phyloP scores from a whole-genome alignment of 139 green algal genomes.

The Choricystis sp. region DNA sequence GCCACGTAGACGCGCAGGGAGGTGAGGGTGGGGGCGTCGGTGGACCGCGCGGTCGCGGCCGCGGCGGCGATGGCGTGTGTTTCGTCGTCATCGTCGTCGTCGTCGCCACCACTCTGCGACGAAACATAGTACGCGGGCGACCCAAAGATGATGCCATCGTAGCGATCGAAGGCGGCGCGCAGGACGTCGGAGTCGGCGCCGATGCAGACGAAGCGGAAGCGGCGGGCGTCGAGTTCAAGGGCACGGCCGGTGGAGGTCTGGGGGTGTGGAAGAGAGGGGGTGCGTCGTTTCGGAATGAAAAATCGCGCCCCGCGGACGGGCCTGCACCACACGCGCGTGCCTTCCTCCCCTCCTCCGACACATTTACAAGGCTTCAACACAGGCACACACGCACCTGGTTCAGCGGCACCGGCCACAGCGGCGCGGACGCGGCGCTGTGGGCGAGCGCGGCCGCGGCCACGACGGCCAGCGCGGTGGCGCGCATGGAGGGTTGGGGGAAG shows the following conservation, averaged over 20 bases:
- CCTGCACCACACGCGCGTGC: too few species aligned
- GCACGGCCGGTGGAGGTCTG: background rate
- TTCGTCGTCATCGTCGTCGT: too few species aligned
- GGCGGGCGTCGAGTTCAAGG: background rate
- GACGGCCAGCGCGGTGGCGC: background rate
- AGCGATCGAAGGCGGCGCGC: background rate
- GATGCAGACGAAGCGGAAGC: background rate
- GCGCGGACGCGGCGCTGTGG: too few species aligned
- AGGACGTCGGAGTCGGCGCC: background rate
- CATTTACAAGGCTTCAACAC: too few species aligned
- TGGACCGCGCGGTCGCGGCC: too few species aligned
- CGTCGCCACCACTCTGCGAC: too few species aligned
- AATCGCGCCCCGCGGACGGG: too few species aligned
- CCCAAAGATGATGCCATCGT: background rate
- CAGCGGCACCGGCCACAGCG: background rate
- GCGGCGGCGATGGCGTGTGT: background rate
- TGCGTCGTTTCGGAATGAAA: too few species aligned
- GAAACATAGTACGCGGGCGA: background rate
- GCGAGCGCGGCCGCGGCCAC: too few species aligned
- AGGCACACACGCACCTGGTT: too few species aligned
- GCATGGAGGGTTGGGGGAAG: too few species aligned
- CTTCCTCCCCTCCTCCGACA: too few species aligned
- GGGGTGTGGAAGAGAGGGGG: background rate
- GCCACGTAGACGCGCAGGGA: slow-evolving; percentile 19
- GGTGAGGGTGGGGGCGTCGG: background rate